Conservation (phyloP, 2,329 filamentous ascomycete species). For the Colletotrichum sp. region DNA sequence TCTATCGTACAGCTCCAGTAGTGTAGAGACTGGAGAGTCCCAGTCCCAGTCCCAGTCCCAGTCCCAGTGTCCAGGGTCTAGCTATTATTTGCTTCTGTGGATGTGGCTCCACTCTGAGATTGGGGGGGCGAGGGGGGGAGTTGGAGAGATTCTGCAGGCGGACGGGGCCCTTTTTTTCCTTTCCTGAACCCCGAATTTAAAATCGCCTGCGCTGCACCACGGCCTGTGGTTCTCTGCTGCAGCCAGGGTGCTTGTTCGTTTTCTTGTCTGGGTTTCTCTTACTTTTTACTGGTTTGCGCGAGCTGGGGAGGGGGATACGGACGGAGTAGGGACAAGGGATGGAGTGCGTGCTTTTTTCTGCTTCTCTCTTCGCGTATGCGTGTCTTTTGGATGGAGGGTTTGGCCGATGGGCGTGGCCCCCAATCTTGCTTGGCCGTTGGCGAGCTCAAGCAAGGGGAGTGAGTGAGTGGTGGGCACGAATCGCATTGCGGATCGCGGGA, state of each 20-base stretch:
- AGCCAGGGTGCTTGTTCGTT: background rate
- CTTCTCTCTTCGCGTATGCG: background rate
- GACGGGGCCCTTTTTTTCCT: background rate
- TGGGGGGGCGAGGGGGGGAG: background rate
- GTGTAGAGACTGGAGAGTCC: background rate
- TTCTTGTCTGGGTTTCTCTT: background rate
- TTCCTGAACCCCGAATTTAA: background rate
- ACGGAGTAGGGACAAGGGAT: background rate
- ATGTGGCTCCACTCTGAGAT: background rate
- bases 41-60: background rate
- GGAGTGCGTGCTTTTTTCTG: background rate
- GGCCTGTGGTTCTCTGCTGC: background rate
- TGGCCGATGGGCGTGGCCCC: background rate
- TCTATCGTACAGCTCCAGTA: background rate
- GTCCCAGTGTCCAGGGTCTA: background rate
- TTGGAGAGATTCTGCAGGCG: conserved; percentile 4
- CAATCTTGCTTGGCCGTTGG: background rate
- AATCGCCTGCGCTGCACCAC: background rate
- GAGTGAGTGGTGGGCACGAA: background rate
- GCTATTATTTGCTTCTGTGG: background rate
- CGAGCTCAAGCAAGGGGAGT: background rate
- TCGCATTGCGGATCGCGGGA: background rate
- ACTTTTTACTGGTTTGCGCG: background rate
- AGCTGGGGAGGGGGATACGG: background rate
- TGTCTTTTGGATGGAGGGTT: background rate